Evolutionary conservation across 257 asterid species (phyloP).

Genomic region (Solanum chaucha): DNA sequence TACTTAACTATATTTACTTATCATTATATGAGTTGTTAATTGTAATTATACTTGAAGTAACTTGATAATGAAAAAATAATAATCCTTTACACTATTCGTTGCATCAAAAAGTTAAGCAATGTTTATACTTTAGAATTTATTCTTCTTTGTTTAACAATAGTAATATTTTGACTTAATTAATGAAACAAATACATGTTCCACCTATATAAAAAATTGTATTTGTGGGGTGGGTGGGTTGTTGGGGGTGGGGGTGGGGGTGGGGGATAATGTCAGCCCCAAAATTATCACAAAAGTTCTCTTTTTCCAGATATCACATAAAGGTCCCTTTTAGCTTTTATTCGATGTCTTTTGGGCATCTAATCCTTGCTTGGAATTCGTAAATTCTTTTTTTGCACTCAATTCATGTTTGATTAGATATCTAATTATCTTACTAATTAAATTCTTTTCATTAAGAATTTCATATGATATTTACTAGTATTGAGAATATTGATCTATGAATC

Average conservation of each 20-base stretch:
- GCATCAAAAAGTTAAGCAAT: neutral
- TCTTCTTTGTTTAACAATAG: neutral
- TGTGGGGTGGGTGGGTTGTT: neutral
- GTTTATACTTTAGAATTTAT: conserved; percentile 8
- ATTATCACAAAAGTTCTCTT: conserved; percentile 43
- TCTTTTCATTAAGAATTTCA: neutral
- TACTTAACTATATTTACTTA: neutral
- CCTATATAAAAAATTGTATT: neutral
- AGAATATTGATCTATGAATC: neutral
- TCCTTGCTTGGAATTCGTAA: neutral
- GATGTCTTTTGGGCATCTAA: conserved; percentile 24
- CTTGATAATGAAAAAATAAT: neutral
- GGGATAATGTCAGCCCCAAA: conserved; percentile 8
- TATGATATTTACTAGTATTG: neutral
- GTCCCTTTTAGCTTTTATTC: conserved; percentile 48
- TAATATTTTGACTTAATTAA: neutral
- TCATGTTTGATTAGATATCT: neutral
- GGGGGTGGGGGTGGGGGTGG: neutral
- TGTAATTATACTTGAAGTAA: neutral
- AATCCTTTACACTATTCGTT: neutral
- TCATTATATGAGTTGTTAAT: neutral
- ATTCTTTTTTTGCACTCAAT: neutral
- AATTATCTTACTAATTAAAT: neutral
- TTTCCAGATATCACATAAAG: conserved; percentile 51
- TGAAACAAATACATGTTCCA: conserved; percentile 10